phyloP scores from a whole-genome alignment of 768 basidiomycete genomes.

The Macrolepiota dolichaula region DNA sequence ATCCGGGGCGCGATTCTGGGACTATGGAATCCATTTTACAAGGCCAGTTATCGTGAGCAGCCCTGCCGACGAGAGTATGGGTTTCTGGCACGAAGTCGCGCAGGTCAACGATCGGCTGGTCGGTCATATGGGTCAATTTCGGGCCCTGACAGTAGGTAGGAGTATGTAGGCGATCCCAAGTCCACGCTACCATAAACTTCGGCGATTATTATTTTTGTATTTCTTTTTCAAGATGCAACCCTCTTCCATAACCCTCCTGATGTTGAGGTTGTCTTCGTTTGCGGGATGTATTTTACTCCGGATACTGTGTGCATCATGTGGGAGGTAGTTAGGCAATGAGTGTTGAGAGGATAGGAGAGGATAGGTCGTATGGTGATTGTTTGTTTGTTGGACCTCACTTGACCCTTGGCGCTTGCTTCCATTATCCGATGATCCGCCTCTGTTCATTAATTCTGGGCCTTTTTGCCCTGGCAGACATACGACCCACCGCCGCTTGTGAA shows the following conservation, averaged over 20 bases:
- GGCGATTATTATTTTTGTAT: background rate
- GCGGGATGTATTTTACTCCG: background rate
- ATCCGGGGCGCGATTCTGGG: background rate
- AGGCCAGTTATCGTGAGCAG: background rate
- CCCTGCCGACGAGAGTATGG: background rate
- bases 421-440: conserved; percentile 22
- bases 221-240: background rate
- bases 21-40: background rate
- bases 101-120: background rate
- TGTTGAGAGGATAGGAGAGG: no score
- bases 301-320: background rate
- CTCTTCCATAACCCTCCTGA: background rate
- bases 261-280: background rate
- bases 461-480: background rate
- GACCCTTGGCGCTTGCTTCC: no score
- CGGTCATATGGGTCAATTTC: background rate
- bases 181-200: background rate
- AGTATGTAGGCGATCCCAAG: background rate
- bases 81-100: background rate
- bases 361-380: no score
- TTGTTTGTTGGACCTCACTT: conserved; percentile 12
- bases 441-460: background rate
- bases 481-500: conserved; percentile 52
- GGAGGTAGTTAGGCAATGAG: background rate
- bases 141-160: background rate